These are phyloP conservation scores for Lactarius vividus DNA, from an alignment of 768 basidiomycete genomes.

Conservation along the genomic window DNA sequence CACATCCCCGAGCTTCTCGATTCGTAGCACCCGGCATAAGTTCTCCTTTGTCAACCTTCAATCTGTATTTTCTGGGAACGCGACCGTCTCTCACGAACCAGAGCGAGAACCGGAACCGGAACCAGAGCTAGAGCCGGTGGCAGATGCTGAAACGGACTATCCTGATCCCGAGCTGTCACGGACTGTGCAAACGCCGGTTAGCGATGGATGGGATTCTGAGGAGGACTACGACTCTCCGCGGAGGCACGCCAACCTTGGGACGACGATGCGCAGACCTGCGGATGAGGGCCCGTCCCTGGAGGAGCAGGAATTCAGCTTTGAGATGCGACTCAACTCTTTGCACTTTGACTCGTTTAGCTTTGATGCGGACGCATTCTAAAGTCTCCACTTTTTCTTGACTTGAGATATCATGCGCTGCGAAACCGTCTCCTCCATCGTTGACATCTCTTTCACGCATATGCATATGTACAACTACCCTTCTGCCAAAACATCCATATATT, in stretches of 20 bases:
- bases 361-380: slow-evolving; percentile 54
- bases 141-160: slow-evolving; percentile 10
- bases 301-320: slow-evolving; percentile 46
- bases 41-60: slow-evolving; percentile 38
- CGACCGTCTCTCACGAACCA: slow-evolving; percentile 7
- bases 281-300: slow-evolving; percentile 1
- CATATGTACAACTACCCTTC: slow-evolving; percentile 20
- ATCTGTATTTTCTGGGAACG: slow-evolving; percentile 32
- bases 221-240: slow-evolving; percentile 25
- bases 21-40: slow-evolving; percentile 33
- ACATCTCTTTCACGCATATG: slow-evolving; percentile 8
- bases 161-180: background rate
- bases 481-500: slow-evolving; percentile 16
- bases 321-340: slow-evolving; percentile 69
- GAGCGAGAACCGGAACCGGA: slow-evolving; percentile 15
- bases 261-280: background rate
- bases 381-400: slow-evolving; percentile 26
- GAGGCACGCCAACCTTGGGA: slow-evolving; percentile 10
- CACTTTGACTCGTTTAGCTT: slow-evolving; percentile 72
- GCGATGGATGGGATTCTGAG: slow-evolving; percentile 20
- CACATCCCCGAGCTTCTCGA: slow-evolving; percentile 30
- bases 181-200: slow-evolving; percentile 11
- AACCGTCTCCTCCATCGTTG: background rate
- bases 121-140: slow-evolving; percentile 7
- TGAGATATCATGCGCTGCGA: slow-evolving; percentile 6